Percentiles rank a stretch among this genome's conserved stretches.
Conservation (phyloP, 1,284 basidiomycete species). For the Porogramme epimiltina region DNA sequence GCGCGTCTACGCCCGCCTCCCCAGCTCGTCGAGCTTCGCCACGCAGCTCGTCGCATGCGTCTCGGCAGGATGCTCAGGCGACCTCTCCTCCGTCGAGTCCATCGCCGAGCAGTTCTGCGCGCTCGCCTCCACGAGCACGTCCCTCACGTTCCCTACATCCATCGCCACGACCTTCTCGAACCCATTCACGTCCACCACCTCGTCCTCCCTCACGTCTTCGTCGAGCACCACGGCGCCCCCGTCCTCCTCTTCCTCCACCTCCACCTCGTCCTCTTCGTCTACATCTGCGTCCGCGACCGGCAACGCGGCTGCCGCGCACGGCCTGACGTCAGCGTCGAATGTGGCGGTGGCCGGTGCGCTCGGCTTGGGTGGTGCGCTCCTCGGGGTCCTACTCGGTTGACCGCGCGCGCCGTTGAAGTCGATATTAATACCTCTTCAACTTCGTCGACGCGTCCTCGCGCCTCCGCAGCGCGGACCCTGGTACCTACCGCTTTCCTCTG, state of each 20-base stretch:
- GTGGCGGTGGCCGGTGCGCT: neutral
- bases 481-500: too few species aligned
- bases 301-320: neutral
- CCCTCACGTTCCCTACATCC: slow-evolving; percentile 28
- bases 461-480: too few species aligned
- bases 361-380: neutral
- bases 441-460: too few species aligned
- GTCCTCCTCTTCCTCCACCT: neutral
- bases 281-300: neutral
- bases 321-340: neutral
- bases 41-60: slow-evolving; percentile 26
- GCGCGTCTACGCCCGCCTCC: neutral
- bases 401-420: too few species aligned
- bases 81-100: slow-evolving; percentile 28
- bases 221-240: neutral
- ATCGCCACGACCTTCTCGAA: slow-evolving; percentile 22
- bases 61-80: slow-evolving; percentile 19
- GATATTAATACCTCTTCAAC: too few species aligned
- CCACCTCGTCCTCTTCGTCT: neutral
- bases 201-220: slow-evolving; percentile 5
- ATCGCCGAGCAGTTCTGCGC: slow-evolving; percentile 35
- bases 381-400: neutral
- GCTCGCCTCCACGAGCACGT: slow-evolving; percentile 29
- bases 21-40: slow-evolving; percentile 21
- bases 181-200: slow-evolving; percentile 20